phyloP scores from a whole-genome alignment of 208 protist species.

The Leishmania turanica region DNA sequence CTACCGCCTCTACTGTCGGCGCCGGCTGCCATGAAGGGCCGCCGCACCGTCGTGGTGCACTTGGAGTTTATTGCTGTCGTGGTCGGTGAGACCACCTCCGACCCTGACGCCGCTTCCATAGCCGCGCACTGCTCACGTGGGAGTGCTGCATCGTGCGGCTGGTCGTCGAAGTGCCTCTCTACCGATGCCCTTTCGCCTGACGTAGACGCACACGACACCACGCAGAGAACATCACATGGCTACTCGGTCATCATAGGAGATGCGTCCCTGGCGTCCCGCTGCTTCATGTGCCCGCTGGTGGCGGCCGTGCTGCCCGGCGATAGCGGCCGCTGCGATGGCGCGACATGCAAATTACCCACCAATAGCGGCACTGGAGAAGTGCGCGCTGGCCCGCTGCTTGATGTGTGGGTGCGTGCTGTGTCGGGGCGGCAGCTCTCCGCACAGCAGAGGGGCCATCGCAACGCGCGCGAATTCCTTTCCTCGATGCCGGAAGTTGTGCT shows the following conservation, averaged over 20 bases:
- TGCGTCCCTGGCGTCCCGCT: constrained; percentile 11
- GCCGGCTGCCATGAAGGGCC: neutral
- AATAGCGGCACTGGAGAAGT: neutral
- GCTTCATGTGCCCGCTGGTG: constrained; percentile 20
- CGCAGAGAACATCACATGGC: constrained; percentile 4
- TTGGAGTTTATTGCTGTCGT: neutral
- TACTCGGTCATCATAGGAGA: constrained; percentile 18
- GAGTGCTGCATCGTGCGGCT: constrained; percentile 12
- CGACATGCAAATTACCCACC: neutral
- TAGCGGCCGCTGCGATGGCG: neutral
- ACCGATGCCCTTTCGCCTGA: neutral
- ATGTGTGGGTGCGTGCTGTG: constrained; percentile 27
- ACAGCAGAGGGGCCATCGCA: neutral
- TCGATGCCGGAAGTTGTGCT: neutral
- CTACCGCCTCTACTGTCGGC: neutral
- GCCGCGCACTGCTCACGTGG: constrained; percentile 5
- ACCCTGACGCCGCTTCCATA: neutral
- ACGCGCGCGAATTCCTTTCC: neutral
- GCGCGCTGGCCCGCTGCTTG: constrained; percentile 9
- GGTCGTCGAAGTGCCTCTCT: neutral
- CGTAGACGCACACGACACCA: neutral
- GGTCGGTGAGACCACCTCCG: neutral
- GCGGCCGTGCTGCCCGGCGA: neutral
- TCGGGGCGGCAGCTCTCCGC: neutral
- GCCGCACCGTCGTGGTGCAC: neutral